Percentiles rank a stretch among this genome's conserved stretches.
Evolutionary conservation across 106 monocot genomes (phyloP).

Genomic region (Dendrobium catenatum): DNA sequence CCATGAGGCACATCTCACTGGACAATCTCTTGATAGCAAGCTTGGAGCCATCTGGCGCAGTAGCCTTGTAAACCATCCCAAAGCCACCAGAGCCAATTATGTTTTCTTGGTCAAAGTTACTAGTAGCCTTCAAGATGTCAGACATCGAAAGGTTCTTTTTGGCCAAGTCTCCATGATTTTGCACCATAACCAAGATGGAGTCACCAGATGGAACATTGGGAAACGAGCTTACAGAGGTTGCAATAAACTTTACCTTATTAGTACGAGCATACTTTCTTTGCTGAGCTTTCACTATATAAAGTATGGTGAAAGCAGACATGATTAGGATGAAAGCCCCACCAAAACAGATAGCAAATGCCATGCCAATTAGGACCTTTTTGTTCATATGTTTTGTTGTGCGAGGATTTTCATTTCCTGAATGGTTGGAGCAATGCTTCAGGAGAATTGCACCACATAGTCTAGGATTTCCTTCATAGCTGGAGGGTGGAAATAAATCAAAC

Average conservation of each 20-base stretch:
- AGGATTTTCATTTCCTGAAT: not conserved
- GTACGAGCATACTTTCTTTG: not conserved
- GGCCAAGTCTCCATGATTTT: not conserved
- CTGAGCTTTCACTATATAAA: not conserved
- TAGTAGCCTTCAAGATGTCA: constrained; percentile 7
- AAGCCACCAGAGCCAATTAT: constrained; percentile 9
- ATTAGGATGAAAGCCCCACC: constrained; percentile 3
- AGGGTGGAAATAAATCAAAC: constrained; percentile 7
- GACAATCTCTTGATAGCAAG: constrained; percentile 11
- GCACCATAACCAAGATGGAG: not conserved
- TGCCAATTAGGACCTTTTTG: not conserved
- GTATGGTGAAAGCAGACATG: not conserved
- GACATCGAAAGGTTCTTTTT: not conserved
- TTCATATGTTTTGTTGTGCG: not conserved
- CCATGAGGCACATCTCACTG: constrained; percentile 9
- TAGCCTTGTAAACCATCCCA: constrained; percentile 11
- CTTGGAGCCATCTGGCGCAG: constrained; percentile 1
- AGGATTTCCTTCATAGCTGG: constrained; percentile 10
- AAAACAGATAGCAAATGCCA: constrained; percentile 6
- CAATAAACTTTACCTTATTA: not conserved
- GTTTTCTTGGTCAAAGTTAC: constrained; percentile 5
- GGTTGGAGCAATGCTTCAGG: not conserved
- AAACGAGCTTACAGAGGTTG: not conserved
- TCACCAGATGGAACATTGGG: not conserved
- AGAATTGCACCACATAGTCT: constrained; percentile 1